phyloP scores from a whole-genome alignment of 2,329 filamentous ascomycete genomes.

The Fusarium chaquense region DNA sequence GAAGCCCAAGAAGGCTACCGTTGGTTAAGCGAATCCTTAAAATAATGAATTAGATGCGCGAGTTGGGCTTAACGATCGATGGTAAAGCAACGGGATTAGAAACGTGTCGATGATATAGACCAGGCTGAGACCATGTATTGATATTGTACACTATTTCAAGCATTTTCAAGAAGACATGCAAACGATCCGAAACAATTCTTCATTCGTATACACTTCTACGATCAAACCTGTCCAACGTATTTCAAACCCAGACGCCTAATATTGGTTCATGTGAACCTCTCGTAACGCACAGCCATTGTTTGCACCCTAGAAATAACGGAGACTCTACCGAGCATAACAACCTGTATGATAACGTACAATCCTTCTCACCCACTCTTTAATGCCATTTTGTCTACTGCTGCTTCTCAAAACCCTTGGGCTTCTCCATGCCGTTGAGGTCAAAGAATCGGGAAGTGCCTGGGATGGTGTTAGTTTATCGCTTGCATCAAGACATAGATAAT shows the following conservation, averaged over 20 bases:
- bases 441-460: slow-evolving; percentile 81
- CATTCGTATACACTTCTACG: slow-evolving; percentile 48
- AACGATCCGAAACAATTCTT: slow-evolving; percentile 42
- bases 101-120: slow-evolving; percentile 27
- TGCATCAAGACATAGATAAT: background rate
- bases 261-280: slow-evolving; percentile 42
- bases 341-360: slow-evolving; percentile 43
- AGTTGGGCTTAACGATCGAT: background rate
- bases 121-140: slow-evolving; percentile 42
- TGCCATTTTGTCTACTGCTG: slow-evolving; percentile 61
- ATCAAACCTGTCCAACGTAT: slow-evolving; percentile 47
- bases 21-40: slow-evolving; percentile 54
- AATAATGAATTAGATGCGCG: background rate
- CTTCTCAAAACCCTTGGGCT: slow-evolving; percentile 87
- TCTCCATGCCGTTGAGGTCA: slow-evolving; percentile 82
- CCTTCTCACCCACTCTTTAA: slow-evolving; percentile 4
- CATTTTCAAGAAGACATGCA: slow-evolving; percentile 26
- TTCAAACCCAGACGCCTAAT: slow-evolving; percentile 48
- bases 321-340: slow-evolving; percentile 42
- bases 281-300: slow-evolving; percentile 38
- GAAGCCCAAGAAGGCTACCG: slow-evolving; percentile 88
- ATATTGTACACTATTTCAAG: slow-evolving; percentile 46
- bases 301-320: slow-evolving; percentile 37
- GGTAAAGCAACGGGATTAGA: slow-evolving; percentile 6
- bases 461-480: slow-evolving; percentile 18